These are phyloP conservation scores for Trichoderma sp. DNA, from an alignment of 2,329 filamentous ascomycete genomes.

Conservation along the genomic window DNA sequence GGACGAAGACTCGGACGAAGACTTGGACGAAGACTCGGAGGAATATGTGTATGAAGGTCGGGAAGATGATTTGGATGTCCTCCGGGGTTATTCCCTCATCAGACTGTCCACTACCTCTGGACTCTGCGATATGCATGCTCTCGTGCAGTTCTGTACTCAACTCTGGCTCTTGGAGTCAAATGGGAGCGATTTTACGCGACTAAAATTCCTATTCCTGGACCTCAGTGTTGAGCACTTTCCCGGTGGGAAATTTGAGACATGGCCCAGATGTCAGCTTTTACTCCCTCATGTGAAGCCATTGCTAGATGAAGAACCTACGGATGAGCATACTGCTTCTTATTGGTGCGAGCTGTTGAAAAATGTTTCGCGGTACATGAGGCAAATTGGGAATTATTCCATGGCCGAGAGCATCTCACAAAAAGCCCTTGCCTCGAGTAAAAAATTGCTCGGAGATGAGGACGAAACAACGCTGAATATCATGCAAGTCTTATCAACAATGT, in stretches of 20 bases:
- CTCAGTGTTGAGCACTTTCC: neutral
- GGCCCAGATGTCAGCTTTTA: neutral
- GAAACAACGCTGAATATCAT: neutral
- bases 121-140: slow-evolving; percentile 29
- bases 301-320: neutral
- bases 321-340: neutral
- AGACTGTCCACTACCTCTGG: neutral
- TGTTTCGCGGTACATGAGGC: neutral
- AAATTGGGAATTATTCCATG: neutral
- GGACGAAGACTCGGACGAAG: neutral
- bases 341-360: neutral
- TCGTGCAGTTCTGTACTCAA: slow-evolving; percentile 31
- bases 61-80: neutral
- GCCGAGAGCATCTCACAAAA: neutral
- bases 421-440: neutral
- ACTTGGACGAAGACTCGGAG: too few relatives aligned
- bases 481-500: fast-evolving
- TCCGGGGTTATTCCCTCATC: slow-evolving; percentile 29
- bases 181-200: neutral
- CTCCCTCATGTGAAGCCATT: neutral
- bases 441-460: neutral
- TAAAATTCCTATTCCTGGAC: neutral
- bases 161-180: slow-evolving; percentile 22
- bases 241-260: neutral
- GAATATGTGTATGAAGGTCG: neutral